Evolutionary conservation across 495 filamentous ascomycete genomes (phyloP), one percentile per base, ranked within the genome.

Genomic region (Talaromyces proteolyticus): DNA sequence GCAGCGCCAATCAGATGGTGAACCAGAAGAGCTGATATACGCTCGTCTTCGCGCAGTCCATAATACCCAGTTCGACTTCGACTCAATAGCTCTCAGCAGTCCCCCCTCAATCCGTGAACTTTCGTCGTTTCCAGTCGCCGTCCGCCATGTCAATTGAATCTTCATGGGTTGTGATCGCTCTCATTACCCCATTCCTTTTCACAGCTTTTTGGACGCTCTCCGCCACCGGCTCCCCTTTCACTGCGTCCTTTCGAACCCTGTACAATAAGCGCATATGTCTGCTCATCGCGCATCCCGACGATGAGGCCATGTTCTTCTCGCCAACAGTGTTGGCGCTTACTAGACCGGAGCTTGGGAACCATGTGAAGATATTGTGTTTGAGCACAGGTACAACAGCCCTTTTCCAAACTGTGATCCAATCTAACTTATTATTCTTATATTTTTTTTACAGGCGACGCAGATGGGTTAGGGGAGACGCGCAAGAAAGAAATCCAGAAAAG

Each of bases 241-340:
- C 65, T 56, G 81, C 66, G 7, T 75, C 79, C 22, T 87, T 91
- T 57, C 88, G 89, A 0, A 79, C 66, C 47, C 74, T 95, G 50
- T 72, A 72, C 51, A 84, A 86, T 70, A 91, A 94, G 72, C 77
- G 86, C 53, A 88, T 96, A 53, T 86, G 86, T 59, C 77, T 98
- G 22, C 73, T 98, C 34, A 97, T 98, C 64, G 93, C 93, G 3
- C 93, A 98, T 67, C 93, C 93, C 0, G 93, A 98, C 65, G 93
- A 98, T 54, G 93, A 98, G 73, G 94, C 93, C 57, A 98, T 98
- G 93, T 98, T 98, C 74, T 98, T 98, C 68, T 81, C 92, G 52
- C 93, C 93, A 0, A 86, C 89, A 0, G 77, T 98, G 3, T 72
- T 94, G 47, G 81, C 85, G 4, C 76, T 98, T 22, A 89, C 90